phyloP scores from a whole-genome alignment of 2,329 filamentous ascomycete genomes.

The Fusarium nematophilum region DNA sequence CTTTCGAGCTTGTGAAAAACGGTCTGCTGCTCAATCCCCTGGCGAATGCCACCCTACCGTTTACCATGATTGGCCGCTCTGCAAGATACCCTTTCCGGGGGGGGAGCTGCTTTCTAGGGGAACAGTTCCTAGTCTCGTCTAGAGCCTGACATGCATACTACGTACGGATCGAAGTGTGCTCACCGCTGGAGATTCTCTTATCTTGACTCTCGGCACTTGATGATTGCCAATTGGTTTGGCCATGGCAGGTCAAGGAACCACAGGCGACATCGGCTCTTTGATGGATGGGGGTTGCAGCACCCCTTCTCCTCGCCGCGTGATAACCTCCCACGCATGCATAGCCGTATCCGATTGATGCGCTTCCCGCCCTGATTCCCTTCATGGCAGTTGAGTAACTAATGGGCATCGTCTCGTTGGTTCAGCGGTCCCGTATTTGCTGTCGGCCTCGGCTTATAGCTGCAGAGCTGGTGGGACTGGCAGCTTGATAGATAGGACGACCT shows the following conservation, averaged over 20 bases:
- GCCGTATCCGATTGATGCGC: constrained; percentile 21
- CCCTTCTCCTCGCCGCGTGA: constrained; percentile 27
- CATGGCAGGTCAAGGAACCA: too few species aligned
- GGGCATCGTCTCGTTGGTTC: constrained; percentile 32
- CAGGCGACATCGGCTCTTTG: too few species aligned
- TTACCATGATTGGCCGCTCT: constrained; percentile 20
- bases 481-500: background rate
- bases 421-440: background rate
- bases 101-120: too few species aligned
- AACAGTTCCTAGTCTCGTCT: background rate
- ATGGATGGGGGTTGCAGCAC: constrained; percentile 24
- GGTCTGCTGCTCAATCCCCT: background rate
- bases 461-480: constrained; percentile 26
- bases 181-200: constrained; percentile 4
- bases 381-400: constrained; percentile 21
- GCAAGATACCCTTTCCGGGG: background rate
- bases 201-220: background rate
- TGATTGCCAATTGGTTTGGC: constrained; percentile 3
- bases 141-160: constrained; percentile 5
- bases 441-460: constrained; percentile 15
- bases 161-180: background rate
- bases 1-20: background rate
- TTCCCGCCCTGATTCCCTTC: background rate
- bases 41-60: constrained; percentile 8
- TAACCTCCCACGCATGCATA: constrained; percentile 8